phyloP scores from a whole-genome alignment of 805 yeast genomes.

The Saturnispora hagleri region DNA sequence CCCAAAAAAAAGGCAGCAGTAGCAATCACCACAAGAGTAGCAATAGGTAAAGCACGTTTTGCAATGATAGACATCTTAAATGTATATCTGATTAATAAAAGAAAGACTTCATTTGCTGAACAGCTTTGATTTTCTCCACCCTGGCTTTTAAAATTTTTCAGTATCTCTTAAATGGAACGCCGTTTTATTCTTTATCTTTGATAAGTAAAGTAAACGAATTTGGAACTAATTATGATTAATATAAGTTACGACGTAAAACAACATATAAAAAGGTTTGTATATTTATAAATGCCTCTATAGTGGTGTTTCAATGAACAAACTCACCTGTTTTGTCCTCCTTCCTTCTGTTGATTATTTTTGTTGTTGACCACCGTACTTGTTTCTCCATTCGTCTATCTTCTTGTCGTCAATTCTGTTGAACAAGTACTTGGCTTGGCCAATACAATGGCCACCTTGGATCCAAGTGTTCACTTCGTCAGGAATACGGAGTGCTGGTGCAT shows the following conservation, averaged over 20 bases:
- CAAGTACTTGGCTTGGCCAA: conserved; percentile 85
- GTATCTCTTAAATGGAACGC: not conserved
- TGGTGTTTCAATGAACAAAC: not conserved
- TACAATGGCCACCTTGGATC: conserved; percentile 72
- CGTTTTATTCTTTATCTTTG: not conserved
- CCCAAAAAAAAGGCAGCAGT: conserved; percentile 76
- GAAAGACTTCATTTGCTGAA: not conserved
- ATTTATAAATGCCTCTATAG: not conserved
- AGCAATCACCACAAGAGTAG: conserved; percentile 20
- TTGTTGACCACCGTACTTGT: conserved; percentile 75
- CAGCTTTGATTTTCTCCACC: not conserved
- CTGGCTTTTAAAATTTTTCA: not conserved
- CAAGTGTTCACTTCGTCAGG: conserved; percentile 66
- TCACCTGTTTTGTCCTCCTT: not conserved
- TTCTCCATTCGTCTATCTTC: conserved; percentile 81
- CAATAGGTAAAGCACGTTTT: conserved; percentile 10
- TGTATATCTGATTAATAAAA: not conserved
- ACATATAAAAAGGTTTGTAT: not conserved
- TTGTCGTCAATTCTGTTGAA: conserved; percentile 88
- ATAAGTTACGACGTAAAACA: not conserved
- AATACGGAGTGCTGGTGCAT: conserved; percentile 71
- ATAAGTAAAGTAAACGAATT: not conserved
- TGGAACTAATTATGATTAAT: not conserved
- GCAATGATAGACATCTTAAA: not conserved
- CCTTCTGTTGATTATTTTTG: conserved; percentile 10